Evolutionary conservation across 495 filamentous ascomycete genomes (phyloP), one percentile per base, ranked within the genome.

Genomic region (Schizothecium vesticola): DNA sequence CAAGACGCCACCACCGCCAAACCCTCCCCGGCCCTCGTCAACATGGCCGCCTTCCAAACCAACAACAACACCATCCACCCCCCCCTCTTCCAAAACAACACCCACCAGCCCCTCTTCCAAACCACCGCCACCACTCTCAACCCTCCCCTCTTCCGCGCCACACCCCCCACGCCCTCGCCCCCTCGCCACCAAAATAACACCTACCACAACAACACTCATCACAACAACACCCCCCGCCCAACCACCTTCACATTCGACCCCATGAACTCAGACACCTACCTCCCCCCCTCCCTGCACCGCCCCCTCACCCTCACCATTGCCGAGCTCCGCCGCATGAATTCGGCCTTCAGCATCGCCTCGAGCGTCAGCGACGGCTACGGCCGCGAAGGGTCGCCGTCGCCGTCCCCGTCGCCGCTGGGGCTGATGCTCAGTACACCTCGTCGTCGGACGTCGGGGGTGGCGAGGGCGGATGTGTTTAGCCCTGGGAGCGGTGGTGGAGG

Each of bases 261-360:
- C 12, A 68, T 60, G 33, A 64, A 21, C 26, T 26, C 56, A 16
- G 29, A 43, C 22, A 23, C 64, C 16, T 51, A 51, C 43, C 43
- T 51, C 43, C 43, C 33, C 33, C 1, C 28, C 28, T 23, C n/a
- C 65, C 58, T 12, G 8, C n/a, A 19, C 33, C 11, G 43, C 36
- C 24, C 65, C 28, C 19, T 74, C 16, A 62, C 68, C 11, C 26
- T 61, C 19, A 69, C 70, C 33, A 72, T 73, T 19, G 69, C 64
- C 36, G 69, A 72, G 36, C 67, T 76, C 3, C 65, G 73, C 12
- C 73, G 73, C 64, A 75, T 75, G 73, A 72, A 76, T 69, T 69
- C 63, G 51, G 63, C 61, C 8, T 26, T 75, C 28, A 72, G 71
- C 73, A 63, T 55, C 8, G 63, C 69, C 8, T 67, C 73, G 5